These are phyloP conservation scores for Curvularia lunata DNA, from an alignment of 2,329 filamentous ascomycete species.

Conservation along the genomic window DNA sequence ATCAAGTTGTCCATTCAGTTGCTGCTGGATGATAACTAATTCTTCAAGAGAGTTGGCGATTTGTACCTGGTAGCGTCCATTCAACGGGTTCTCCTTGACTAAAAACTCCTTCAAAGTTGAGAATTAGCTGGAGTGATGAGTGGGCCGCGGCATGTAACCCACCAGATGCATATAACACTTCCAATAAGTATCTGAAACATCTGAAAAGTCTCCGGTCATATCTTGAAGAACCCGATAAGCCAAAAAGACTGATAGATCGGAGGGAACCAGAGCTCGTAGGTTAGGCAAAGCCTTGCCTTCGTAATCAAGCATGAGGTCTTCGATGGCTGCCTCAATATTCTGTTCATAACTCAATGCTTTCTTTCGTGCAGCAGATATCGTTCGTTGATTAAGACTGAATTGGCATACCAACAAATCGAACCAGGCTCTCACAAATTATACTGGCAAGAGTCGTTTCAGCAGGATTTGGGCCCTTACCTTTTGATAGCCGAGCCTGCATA, in stretches of 20 bases:
- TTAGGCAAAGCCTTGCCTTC: neutral
- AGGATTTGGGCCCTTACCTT: neutral
- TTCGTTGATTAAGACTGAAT: neutral
- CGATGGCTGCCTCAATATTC: neutral
- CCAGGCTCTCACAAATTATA: neutral
- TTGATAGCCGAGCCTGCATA: neutral
- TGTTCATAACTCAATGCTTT: neutral
- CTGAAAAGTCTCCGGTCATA: neutral
- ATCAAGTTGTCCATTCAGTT: neutral
- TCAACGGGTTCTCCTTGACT: neutral
- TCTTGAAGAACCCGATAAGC: neutral
- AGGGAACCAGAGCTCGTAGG: neutral
- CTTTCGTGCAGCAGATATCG: neutral
- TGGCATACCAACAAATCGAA: neutral
- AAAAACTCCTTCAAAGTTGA: neutral
- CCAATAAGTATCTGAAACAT: neutral
- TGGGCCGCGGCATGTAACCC: neutral
- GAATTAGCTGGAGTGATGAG: neutral
- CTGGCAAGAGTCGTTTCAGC: neutral
- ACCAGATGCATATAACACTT: neutral
- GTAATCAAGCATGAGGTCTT: neutral
- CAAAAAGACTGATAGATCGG: neutral
- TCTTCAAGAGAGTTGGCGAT: neutral
- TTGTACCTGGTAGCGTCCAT: neutral
- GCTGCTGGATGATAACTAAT: neutral